phyloP scores from a whole-genome alignment of 1,284 basidiomycete species.

The Phaffia rhodozyma region DNA sequence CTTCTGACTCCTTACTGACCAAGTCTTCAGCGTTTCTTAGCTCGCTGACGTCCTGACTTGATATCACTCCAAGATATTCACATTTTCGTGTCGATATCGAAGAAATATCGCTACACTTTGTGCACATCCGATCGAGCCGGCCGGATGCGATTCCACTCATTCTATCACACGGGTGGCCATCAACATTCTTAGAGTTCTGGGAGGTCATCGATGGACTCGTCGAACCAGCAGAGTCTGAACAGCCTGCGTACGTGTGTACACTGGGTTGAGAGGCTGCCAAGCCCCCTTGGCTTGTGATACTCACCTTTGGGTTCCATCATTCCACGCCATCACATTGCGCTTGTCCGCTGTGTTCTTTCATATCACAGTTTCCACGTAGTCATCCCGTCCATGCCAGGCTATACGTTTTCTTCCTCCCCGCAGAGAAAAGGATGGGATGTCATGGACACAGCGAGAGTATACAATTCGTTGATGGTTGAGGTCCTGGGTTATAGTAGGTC shows the following conservation, averaged over 20 bases:
- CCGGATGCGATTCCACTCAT: slow-evolving; percentile 30
- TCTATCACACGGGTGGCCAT: slow-evolving; percentile 31
- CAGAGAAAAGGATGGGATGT: background rate
- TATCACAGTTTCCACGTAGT: slow-evolving; percentile 27
- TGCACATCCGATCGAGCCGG: slow-evolving; percentile 24
- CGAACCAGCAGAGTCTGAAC: slow-evolving; percentile 20
- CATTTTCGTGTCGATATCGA: slow-evolving; percentile 25
- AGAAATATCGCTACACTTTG: slow-evolving; percentile 27
- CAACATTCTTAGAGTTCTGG: slow-evolving; percentile 27
- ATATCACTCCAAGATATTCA: slow-evolving; percentile 18
- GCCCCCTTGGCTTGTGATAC: no score
- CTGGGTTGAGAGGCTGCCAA: no score
- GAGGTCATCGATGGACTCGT: slow-evolving; percentile 28
- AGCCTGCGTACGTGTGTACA: slow-evolving; percentile 1
- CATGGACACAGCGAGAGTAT: slow-evolving; percentile 4
- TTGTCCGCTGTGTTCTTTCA: background rate
- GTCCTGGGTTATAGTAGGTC: slow-evolving; percentile 4
- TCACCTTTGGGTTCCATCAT: no score
- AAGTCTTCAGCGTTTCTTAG: no score
- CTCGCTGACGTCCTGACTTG: background rate
- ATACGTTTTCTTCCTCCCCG: slow-evolving; percentile 18
- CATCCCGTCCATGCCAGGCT: slow-evolving; percentile 29
- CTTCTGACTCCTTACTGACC: background rate
- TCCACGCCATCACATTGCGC: no score
- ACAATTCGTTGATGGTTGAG: slow-evolving; percentile 6